Evolutionary conservation across 352 stramenopile genomes (phyloP).

Genomic region (Thraustochytrium sp.): DNA sequence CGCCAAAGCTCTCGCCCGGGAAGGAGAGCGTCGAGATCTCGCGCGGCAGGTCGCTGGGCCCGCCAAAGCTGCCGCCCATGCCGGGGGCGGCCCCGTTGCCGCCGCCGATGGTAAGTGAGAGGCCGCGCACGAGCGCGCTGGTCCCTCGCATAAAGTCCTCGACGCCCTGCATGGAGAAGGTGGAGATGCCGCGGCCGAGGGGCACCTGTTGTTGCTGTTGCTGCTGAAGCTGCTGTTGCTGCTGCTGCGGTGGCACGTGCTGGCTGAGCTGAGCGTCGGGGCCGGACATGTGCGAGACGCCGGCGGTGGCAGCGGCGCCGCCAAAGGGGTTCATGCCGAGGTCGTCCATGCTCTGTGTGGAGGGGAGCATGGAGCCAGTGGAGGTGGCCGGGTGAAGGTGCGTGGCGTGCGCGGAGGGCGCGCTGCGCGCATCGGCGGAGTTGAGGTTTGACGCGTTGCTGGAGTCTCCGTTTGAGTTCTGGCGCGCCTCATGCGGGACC

Average conservation of each 20-base stretch:
- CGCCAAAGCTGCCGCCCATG: neutral
- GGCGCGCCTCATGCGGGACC: too few species aligned
- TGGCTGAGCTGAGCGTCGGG: too few species aligned
- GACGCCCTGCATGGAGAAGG: neutral
- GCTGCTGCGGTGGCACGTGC: too few species aligned
- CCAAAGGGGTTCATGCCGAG: neutral
- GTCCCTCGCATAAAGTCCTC: slow-evolving; percentile 26
- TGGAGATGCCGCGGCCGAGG: slow-evolving; percentile 3
- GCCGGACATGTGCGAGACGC: neutral
- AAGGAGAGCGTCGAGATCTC: slow-evolving; percentile 36
- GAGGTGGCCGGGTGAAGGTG: neutral
- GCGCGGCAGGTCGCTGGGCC: neutral
- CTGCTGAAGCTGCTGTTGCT: too few species aligned
- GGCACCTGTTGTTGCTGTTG: neutral
- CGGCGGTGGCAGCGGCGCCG: neutral
- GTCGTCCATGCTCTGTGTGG: neutral
- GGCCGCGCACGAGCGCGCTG: neutral
- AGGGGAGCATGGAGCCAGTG: neutral
- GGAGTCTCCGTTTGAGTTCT: neutral
- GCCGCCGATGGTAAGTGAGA: neutral
- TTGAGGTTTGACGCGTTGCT: neutral
- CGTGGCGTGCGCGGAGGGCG: neutral
- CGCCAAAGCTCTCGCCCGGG: neutral
- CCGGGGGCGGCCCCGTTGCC: neutral
- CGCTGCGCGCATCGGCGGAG: too few species aligned